Percentiles rank a stretch among this genome's conserved stretches.
Evolutionary conservation across 805 yeast genomes (phyloP).

Genomic region (Wickerhamomyces ciferrii): DNA sequence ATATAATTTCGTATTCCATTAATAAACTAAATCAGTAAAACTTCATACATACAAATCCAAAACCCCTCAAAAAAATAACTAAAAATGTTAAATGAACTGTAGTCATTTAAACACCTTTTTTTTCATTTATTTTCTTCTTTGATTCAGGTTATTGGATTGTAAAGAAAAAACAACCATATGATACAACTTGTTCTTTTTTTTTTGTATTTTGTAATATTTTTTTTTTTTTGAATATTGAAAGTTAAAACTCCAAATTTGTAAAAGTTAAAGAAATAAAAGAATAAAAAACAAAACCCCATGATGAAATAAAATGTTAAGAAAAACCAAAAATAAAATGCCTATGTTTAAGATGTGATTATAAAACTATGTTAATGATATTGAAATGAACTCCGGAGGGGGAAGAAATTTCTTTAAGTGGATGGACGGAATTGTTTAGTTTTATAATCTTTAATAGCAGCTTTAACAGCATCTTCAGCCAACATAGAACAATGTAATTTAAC

Average conservation of each 20-base stretch:
- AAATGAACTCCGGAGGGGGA: too few relatives aligned
- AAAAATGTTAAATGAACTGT: too few relatives aligned
- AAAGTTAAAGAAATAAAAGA: neutral
- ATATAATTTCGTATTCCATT: neutral
- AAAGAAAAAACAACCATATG: too few relatives aligned
- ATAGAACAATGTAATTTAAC: conserved; percentile 96
- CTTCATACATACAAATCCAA: neutral
- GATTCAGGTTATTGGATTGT: too few relatives aligned
- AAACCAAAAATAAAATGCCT: neutral
- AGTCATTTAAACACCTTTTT: neutral
- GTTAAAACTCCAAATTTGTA: too few relatives aligned
- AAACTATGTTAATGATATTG: too few relatives aligned
- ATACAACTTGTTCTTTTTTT: too few relatives aligned
- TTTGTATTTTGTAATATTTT: neutral
- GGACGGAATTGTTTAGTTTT: conserved; percentile 61
- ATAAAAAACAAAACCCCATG: neutral
- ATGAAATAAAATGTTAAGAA: too few relatives aligned
- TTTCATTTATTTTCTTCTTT: too few relatives aligned
- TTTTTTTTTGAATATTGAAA: neutral
- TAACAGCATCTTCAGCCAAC: conserved; percentile 99
- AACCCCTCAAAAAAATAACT: too few relatives aligned
- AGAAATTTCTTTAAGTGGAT: neutral
- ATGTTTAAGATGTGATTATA: too few relatives aligned
- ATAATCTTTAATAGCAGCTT: conserved; percentile 95
- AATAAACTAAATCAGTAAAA: neutral